phyloP scores from a whole-genome alignment of 306 rosid species.

The Casuarina equisetifolia region DNA sequence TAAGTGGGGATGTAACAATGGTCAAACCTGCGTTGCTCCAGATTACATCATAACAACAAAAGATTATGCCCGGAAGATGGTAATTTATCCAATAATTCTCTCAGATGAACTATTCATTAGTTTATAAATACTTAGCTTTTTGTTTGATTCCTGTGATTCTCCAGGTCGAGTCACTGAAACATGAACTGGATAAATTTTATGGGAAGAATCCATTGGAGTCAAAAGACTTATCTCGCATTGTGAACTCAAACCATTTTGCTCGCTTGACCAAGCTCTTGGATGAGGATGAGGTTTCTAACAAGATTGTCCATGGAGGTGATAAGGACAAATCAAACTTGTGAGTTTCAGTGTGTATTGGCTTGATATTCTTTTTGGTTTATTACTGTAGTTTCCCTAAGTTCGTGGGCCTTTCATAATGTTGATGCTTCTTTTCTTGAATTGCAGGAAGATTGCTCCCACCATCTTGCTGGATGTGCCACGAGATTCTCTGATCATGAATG shows the following conservation, averaged over 20 bases:
- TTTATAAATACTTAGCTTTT: constrained; percentile 17
- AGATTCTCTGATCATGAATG: constrained; percentile 78
- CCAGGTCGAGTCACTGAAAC: constrained; percentile 75
- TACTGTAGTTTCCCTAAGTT: constrained; percentile 18
- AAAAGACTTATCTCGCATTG: constrained; percentile 87
- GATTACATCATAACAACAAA: constrained; percentile 78
- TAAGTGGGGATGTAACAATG: constrained; percentile 92
- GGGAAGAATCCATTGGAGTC: constrained; percentile 83
- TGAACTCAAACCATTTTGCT: constrained; percentile 75
- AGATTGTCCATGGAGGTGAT: constrained; percentile 85
- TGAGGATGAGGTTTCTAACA: constrained; percentile 84
- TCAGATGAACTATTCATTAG: constrained; percentile 17
- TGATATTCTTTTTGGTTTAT: constrained; percentile 15
- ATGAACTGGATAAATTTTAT: constrained; percentile 71
- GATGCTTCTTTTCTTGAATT: constrained; percentile 23
- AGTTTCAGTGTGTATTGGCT: constrained; percentile 34
- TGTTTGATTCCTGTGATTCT: constrained; percentile 29
- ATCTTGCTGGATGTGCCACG: constrained; percentile 78
- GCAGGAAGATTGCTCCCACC: constrained; percentile 90
- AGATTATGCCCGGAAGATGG: constrained; percentile 86
- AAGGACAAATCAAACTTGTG: constrained; percentile 74
- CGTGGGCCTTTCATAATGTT: constrained; percentile 16
- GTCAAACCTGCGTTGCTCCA: constrained; percentile 92
- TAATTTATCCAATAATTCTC: constrained; percentile 31
- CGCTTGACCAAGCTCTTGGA: constrained; percentile 87